These are phyloP conservation scores for Tolypocladium tropicale DNA, from an alignment of 2,329 filamentous ascomycete genomes.

Conservation along the genomic window DNA sequence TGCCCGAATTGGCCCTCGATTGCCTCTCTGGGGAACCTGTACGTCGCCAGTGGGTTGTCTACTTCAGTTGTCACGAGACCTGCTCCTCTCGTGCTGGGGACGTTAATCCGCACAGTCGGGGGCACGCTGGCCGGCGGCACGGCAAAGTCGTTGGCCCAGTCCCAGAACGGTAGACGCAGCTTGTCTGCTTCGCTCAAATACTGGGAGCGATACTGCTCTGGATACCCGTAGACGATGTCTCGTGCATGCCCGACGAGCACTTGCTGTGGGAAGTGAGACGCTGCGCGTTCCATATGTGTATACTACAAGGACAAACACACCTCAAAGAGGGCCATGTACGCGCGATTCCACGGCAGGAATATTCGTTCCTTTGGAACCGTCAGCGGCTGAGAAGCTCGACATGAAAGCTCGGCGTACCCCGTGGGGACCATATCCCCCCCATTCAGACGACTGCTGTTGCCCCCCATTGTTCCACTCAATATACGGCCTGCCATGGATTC, in stretches of 20 bases:
- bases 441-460: slow-evolving; percentile 13
- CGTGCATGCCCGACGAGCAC: slow-evolving; percentile 34
- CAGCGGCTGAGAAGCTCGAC: not conserved
- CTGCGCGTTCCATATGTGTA: no score
- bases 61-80: no score
- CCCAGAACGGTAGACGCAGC: slow-evolving; percentile 43
- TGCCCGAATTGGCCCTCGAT: slow-evolving; percentile 26
- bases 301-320: slow-evolving; percentile 22
- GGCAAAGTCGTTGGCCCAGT: slow-evolving; percentile 35
- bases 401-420: slow-evolving; percentile 22
- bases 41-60: slow-evolving; percentile 43
- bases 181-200: slow-evolving; percentile 35
- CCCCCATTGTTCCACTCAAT: slow-evolving; percentile 32
- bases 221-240: slow-evolving; percentile 34
- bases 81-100: no score
- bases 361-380: slow-evolving; percentile 29
- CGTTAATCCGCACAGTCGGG: slow-evolving; percentile 26
- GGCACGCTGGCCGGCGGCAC: slow-evolving; percentile 31
- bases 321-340: slow-evolving; percentile 44
- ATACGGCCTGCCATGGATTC: slow-evolving; percentile 32
- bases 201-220: slow-evolving; percentile 15
- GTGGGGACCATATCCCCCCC: slow-evolving; percentile 36
- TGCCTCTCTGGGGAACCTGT: slow-evolving; percentile 32
- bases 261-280: slow-evolving; percentile 31
- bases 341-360: slow-evolving; percentile 46